phyloP scores from a whole-genome alignment of 257 asterid genomes.

The Rehmannia glutinosa region DNA sequence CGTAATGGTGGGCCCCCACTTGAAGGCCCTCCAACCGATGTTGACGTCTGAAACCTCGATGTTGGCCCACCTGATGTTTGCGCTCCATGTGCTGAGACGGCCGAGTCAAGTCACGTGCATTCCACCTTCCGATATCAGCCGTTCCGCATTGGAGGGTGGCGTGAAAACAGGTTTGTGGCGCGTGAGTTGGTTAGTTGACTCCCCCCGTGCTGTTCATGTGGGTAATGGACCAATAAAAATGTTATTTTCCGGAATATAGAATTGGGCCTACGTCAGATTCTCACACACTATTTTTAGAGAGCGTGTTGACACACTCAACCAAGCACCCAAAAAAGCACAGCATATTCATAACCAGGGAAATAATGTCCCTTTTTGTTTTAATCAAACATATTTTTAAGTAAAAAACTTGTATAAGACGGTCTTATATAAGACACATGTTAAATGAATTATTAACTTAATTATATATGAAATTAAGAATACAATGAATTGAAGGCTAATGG shows the following conservation, averaged over 20 bases:
- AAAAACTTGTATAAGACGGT: too few species aligned
- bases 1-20: slow-evolving; percentile 29
- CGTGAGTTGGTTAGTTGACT: slow-evolving; percentile 18
- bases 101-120: too few species aligned
- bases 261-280: slow-evolving; percentile 19
- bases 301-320: neutral
- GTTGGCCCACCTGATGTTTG: slow-evolving; percentile 1
- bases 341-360: neutral
- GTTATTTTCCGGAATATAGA: slow-evolving; percentile 33
- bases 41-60: slow-evolving; percentile 29
- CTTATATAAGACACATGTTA: too few species aligned
- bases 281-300: slow-evolving; percentile 24
- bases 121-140: neutral
- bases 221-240: slow-evolving; percentile 31
- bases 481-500: too few species aligned
- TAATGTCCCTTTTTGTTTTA: too few species aligned
- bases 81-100: too few species aligned
- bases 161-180: neutral
- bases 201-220: slow-evolving; percentile 19
- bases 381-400: too few species aligned
- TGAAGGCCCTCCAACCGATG: slow-evolving; percentile 23
- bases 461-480: too few species aligned
- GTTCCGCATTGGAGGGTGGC: neutral
- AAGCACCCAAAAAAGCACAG: neutral
- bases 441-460: too few species aligned